Evolutionary conservation across 2,329 filamentous ascomycete genomes (phyloP), one percentile per base, ranked within the genome.

Genomic region (Trichophyton schoenleinii): DNA sequence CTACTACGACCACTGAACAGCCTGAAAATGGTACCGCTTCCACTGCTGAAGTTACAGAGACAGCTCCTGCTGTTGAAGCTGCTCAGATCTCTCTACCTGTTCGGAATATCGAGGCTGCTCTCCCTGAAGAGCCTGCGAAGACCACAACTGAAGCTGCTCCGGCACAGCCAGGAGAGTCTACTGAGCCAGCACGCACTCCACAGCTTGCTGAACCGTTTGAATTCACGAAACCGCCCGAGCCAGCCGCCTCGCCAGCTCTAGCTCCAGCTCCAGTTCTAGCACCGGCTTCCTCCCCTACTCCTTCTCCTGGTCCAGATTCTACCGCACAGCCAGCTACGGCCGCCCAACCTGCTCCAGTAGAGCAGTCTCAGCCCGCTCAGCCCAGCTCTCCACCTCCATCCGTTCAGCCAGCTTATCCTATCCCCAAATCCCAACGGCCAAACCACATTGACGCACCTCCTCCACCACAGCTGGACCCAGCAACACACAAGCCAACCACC

Each of bases 401-500:
- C 4, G 28, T 15, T 3, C 62, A 57, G 38, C 42, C 57, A 2
- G 31, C n/a, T 8, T 28, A n/a, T 28, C 57, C n/a, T 20, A n/a
- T 25, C 22, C 31, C 28, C 6, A 36, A 20, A 58, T 4, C 36
- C 15, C 36, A 42, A 25, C 22, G 36, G 15, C 57, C 41, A 13
- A 42, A 15, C 9, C 20, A 58, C 15, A 42, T 46, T n/a, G 57
- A 42, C 25, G 36, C 57, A 8, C 36, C 20, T 6, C 57, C 36
- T n/a, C 57, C 58, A 13, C 31, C 44, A 0, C 20, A 9, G 20
- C 13, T 38, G n/a, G 62, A 53, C 2, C 9, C 18, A 9, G 11
- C 18, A 18, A 58, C 15, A 18, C 34, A 53, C 7, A 60, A 60
- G 7, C 68, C 70, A 48, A 74, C 77, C 13, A 71, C 75, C 7